A percentile compares a stretch with the other conserved stretches of the same genome.
phyloP scores from a whole-genome alignment of 345 rosid species.

The Moringa oleifera region DNA sequence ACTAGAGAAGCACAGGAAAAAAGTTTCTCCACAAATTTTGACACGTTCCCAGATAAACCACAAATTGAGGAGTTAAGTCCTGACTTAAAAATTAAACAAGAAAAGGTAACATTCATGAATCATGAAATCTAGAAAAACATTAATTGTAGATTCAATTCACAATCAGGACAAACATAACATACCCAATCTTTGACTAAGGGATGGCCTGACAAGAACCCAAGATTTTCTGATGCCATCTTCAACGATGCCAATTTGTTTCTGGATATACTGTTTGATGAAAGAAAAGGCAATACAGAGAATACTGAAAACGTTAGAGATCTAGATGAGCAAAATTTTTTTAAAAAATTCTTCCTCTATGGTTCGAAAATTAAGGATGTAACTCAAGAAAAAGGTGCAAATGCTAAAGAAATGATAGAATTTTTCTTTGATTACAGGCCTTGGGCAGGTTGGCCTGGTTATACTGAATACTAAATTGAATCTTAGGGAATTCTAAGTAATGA shows the following conservation, averaged over 20 bases:
- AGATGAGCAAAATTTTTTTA: not conserved
- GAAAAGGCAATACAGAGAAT: constrained; percentile 5
- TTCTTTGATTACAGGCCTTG: too few species aligned
- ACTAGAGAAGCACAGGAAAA: too few species aligned
- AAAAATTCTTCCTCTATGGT: too few species aligned
- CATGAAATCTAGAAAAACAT: constrained; percentile 5
- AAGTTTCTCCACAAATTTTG: too few species aligned
- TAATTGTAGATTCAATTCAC: constrained; percentile 5
- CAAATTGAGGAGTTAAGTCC: too few species aligned
- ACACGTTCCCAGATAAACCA: too few species aligned
- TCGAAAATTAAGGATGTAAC: not conserved
- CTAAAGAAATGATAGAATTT: not conserved
- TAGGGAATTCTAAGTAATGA: too few species aligned
- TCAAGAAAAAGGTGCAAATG: not conserved
- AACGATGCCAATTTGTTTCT: constrained; percentile 58
- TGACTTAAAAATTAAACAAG: too few species aligned
- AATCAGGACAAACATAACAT: constrained; percentile 18
- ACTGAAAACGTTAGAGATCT: not conserved
- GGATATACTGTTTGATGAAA: constrained; percentile 57
- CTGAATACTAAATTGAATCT: too few species aligned
- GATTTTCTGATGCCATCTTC: constrained; percentile 78
- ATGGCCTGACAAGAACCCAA: constrained; percentile 51
- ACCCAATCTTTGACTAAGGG: constrained; percentile 29
- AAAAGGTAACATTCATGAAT: too few species aligned
- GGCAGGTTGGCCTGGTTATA: too few species aligned